These are phyloP conservation scores for Penicillium roqueforti DNA, from an alignment of 495 filamentous ascomycete genomes.

Conservation along the genomic window DNA sequence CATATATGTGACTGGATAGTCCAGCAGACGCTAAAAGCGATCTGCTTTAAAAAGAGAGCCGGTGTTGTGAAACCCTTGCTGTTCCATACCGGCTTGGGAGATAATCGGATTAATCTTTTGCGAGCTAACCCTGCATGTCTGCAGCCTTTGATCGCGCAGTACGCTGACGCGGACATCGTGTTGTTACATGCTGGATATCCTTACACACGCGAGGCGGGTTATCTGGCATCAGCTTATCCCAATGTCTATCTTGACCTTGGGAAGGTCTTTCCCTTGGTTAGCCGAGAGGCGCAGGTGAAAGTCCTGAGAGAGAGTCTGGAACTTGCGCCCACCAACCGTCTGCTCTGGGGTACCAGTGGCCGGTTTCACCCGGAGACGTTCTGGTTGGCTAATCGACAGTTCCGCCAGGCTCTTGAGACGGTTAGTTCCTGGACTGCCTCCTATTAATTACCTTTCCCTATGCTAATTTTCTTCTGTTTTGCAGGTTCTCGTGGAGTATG, in stretches of 20 bases:
- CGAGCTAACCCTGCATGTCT: constrained; percentile 73
- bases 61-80: constrained; percentile 67
- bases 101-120: constrained; percentile 71
- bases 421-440: constrained; percentile 28
- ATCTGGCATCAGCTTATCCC: constrained; percentile 72
- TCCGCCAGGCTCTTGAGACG: constrained; percentile 67
- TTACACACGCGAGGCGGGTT: constrained; percentile 76
- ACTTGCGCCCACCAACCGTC: constrained; percentile 68
- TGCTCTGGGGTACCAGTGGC: constrained; percentile 83
- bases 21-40: constrained; percentile 40
- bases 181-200: constrained; percentile 83
- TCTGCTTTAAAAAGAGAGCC: constrained; percentile 18
- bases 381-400: constrained; percentile 71
- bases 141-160: constrained; percentile 67
- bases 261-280: constrained; percentile 80
- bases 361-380: constrained; percentile 83
- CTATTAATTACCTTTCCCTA: background rate
- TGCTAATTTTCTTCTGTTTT: background rate
- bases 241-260: constrained; percentile 87
- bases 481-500: constrained; percentile 60
- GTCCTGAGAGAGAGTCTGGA: constrained; percentile 73
- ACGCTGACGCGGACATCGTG: constrained; percentile 67
- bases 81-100: constrained; percentile 83
- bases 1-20: constrained; percentile 65
- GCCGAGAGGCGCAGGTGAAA: constrained; percentile 70